Evolutionary conservation across 345 rosid species (phyloP).

Genomic region (Sapria himalayana): DNA sequence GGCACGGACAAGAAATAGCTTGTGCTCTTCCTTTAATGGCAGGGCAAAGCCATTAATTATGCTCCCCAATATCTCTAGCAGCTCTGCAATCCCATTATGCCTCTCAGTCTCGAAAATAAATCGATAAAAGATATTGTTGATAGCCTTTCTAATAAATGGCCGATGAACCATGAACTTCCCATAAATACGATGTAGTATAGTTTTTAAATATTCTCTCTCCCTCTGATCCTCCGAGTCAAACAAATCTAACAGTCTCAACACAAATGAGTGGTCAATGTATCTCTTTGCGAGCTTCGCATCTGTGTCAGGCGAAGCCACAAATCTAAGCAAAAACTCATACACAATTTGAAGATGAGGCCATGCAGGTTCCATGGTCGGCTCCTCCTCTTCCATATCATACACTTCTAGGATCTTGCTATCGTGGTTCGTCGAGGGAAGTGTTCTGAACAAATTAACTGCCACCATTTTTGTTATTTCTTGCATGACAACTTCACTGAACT

Average conservation of each 20-base stretch:
- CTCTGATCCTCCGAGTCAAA: slow-evolving; percentile 54
- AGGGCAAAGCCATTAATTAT: slow-evolving; percentile 64
- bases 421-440: slow-evolving; percentile 22
- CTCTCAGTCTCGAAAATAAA: slow-evolving; percentile 52
- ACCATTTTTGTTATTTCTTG: slow-evolving; percentile 34
- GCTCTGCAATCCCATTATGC: slow-evolving; percentile 51
- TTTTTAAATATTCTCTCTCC: slow-evolving; percentile 50
- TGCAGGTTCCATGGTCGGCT: slow-evolving; percentile 30
- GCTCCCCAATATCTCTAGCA: slow-evolving; percentile 70
- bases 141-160: slow-evolving; percentile 42
- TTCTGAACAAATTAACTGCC: slow-evolving; percentile 30
- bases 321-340: slow-evolving; percentile 38
- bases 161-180: slow-evolving; percentile 62
- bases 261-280: slow-evolving; percentile 42
- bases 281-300: slow-evolving; percentile 49
- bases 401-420: slow-evolving; percentile 22
- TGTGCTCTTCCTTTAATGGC: slow-evolving; percentile 78
- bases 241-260: slow-evolving; percentile 35
- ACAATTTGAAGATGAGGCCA: slow-evolving; percentile 61
- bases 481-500: slow-evolving; percentile 37
- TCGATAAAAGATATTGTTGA: slow-evolving; percentile 48
- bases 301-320: slow-evolving; percentile 36
- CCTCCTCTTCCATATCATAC: slow-evolving; percentile 41
- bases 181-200: slow-evolving; percentile 36
- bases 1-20: slow-evolving; percentile 50